These are phyloP conservation scores for Phytopythium litorale DNA, from an alignment of 352 stramenopile species.

Conservation along the genomic window DNA sequence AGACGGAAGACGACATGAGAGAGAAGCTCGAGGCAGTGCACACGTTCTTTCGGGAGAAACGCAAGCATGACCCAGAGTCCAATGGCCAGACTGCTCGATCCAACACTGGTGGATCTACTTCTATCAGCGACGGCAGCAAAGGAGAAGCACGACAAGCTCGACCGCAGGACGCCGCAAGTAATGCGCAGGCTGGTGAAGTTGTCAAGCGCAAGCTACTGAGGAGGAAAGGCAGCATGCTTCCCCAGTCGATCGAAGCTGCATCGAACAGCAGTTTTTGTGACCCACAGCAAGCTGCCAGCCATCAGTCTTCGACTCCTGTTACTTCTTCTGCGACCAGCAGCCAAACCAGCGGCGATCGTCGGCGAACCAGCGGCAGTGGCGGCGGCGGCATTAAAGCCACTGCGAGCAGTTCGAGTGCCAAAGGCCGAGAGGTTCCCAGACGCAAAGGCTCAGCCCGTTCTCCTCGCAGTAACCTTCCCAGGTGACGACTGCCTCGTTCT, in stretches of 20 bases:
- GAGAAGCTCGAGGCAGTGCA: conserved; percentile 25
- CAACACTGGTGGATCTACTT: neutral
- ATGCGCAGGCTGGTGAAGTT: neutral
- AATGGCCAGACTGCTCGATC: neutral
- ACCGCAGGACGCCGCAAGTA: neutral
- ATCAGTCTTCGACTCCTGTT: neutral
- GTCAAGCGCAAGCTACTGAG: neutral
- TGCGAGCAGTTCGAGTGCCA: neutral
- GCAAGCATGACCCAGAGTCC: neutral
- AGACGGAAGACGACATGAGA: neutral
- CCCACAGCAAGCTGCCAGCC: neutral
- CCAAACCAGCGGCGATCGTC: neutral
- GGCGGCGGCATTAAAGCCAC: neutral
- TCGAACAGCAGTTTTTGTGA: neutral
- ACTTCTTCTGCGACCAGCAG: neutral
- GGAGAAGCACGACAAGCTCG: neutral
- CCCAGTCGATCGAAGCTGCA: neutral
- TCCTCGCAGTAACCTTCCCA: neutral
- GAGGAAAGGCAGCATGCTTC: neutral
- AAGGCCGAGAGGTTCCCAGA: neutral
- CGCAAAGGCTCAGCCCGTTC: neutral
- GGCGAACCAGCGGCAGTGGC: neutral
- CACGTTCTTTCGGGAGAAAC: conserved; percentile 46
- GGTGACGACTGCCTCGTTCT: neutral
- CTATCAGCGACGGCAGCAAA: neutral